These are phyloP conservation scores for Tothia fuscella DNA, from an alignment of 2,329 filamentous ascomycete species.

Conservation along the genomic window DNA sequence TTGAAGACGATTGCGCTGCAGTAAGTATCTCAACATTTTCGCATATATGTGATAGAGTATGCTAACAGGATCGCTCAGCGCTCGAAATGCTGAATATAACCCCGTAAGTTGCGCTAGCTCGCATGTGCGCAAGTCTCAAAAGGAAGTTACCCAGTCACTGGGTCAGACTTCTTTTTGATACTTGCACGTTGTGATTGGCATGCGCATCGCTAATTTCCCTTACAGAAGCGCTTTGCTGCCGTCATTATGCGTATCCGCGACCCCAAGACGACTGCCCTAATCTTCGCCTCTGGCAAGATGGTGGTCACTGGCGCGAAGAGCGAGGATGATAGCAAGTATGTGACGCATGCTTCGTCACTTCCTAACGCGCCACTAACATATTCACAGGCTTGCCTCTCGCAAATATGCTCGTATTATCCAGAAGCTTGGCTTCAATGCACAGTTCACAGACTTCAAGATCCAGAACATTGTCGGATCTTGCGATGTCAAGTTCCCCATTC, in stretches of 20 bases:
- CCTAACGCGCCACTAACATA: no score
- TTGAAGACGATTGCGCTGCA: conserved; percentile 98
- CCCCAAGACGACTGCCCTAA: conserved; percentile 93
- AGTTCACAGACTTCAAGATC: conserved; percentile 99
- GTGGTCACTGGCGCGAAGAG: conserved; percentile 97
- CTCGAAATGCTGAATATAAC: conserved; percentile 97
- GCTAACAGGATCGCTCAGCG: no score
- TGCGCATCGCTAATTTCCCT: no score
- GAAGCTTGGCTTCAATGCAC: conserved; percentile 98
- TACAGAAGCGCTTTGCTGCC: conserved; percentile 93
- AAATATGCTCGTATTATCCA: conserved; percentile 99
- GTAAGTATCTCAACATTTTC: no score
- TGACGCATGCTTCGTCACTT: no score
- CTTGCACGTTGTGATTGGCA: conserved; percentile 22
- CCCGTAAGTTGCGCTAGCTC: conserved; percentile 34
- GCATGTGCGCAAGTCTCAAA: conserved; percentile 29
- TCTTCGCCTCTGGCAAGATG: conserved; percentile 99
- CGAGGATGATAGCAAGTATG: conserved; percentile 94
- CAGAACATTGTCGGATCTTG: conserved; percentile 98
- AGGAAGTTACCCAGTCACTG: no score
- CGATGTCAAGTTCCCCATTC: conserved; percentile 98
- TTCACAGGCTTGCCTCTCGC: conserved; percentile 84
- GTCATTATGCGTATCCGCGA: conserved; percentile 99
- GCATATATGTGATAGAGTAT: no score
- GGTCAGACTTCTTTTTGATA: conserved; percentile 17